Evolutionary conservation across 345 rosid species (phyloP).

Genomic region (Citrus maxima): DNA sequence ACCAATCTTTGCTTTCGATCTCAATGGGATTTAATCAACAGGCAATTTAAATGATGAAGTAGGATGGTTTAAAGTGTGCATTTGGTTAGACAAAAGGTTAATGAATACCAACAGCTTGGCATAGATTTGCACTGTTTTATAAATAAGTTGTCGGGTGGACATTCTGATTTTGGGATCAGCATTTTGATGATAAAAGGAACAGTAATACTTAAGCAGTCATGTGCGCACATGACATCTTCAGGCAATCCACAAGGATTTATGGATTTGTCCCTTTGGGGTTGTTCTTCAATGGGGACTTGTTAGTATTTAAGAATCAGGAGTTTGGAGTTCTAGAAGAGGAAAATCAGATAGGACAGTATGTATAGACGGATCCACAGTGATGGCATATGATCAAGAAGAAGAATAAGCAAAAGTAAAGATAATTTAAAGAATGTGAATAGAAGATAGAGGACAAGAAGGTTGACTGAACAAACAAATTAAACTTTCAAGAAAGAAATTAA

Average conservation of each 20-base stretch:
- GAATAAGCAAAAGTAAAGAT: not conserved
- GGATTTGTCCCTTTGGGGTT: not conserved
- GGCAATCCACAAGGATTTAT: not conserved
- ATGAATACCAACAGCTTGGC: not conserved
- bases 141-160: no score
- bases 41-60: not conserved
- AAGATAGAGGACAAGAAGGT: not conserved
- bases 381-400: not conserved
- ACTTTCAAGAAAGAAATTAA: not conserved
- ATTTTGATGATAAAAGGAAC: not conserved
- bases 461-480: not conserved
- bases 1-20: not conserved
- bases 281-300: not conserved
- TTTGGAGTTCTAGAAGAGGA: not conserved
- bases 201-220: not conserved
- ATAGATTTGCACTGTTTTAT: not conserved
- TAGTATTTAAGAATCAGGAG: not conserved
- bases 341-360: not conserved
- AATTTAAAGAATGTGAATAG: constrained; percentile 33
- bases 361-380: not conserved
- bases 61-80: not conserved
- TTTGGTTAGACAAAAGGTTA: not conserved
- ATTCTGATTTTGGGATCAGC: not conserved
- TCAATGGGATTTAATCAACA: not conserved
- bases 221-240: not conserved